Evolutionary conservation across 2,329 filamentous ascomycete genomes (phyloP).

Genomic region (Cryphonectria parasitica): DNA sequence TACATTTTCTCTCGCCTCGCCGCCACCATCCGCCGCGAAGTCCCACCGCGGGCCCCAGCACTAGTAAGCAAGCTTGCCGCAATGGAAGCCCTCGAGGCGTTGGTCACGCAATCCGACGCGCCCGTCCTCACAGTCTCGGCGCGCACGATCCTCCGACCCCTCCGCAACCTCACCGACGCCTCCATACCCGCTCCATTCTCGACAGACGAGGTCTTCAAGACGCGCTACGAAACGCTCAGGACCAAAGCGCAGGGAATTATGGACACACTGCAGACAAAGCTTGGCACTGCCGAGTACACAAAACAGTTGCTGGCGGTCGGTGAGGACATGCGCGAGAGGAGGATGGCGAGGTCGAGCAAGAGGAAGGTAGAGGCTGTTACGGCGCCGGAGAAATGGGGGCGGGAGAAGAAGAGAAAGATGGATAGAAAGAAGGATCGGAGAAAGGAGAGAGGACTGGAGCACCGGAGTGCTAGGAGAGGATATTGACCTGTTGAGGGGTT

Average conservation of each 20-base stretch:
- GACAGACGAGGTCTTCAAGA: conserved; percentile 70
- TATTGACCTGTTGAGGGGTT: conserved; percentile 54
- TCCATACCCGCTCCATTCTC: conserved; percentile 73
- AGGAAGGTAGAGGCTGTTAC: conserved; percentile 85
- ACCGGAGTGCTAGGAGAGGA: conserved; percentile 71
- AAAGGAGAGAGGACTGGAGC: conserved; percentile 76
- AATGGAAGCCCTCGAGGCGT: conserved; percentile 72
- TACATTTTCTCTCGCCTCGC: conserved; percentile 82
- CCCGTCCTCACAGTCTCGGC: conserved; percentile 65
- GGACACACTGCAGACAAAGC: conserved; percentile 79
- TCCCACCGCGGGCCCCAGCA: conserved; percentile 63
- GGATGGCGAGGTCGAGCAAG: conserved; percentile 79
- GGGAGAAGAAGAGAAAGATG: conserved; percentile 80
- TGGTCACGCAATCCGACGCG: conserved; percentile 64
- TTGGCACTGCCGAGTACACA: conserved; percentile 83
- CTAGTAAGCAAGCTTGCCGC: conserved; percentile 76
- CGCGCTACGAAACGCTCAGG: conserved; percentile 71
- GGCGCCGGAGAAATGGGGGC: conserved; percentile 77
- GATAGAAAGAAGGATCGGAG: conserved; percentile 83
- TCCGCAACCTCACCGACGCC: conserved; percentile 84
- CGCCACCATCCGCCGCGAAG: conserved; percentile 77
- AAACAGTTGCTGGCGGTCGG: conserved; percentile 72
- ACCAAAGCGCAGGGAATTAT: conserved; percentile 76
- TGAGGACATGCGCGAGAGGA: conserved; percentile 69
- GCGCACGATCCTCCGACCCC: conserved; percentile 59